Percentiles rank a stretch among this genome's conserved stretches.
Evolutionary conservation across 2,329 filamentous ascomycete genomes (phyloP).

Genomic region (Reticulascus tulasneorum): DNA sequence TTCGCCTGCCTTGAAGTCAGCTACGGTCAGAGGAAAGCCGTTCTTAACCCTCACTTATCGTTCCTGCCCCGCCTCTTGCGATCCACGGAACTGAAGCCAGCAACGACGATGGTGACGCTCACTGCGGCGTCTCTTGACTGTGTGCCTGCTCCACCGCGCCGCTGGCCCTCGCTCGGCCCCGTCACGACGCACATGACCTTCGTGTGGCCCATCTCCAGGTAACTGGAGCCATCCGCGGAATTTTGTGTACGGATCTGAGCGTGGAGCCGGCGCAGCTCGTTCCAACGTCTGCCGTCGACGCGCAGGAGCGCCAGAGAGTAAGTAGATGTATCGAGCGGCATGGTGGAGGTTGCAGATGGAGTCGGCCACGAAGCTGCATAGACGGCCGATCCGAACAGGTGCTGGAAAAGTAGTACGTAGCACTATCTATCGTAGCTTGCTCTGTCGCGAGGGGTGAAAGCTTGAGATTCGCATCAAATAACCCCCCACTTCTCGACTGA

Average conservation of each 20-base stretch:
- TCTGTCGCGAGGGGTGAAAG: too few species aligned
- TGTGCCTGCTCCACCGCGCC: slow-evolving; percentile 22
- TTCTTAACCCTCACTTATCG: slow-evolving; percentile 62
- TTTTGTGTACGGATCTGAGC: slow-evolving; percentile 91
- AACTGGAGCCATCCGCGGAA: slow-evolving; percentile 86
- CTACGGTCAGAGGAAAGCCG: background rate
- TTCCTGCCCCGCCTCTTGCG: slow-evolving; percentile 69
- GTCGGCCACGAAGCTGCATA: too few species aligned
- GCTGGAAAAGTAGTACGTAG: too few species aligned
- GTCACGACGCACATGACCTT: slow-evolving; percentile 91
- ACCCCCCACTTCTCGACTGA: too few species aligned
- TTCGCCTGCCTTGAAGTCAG: slow-evolving; percentile 52
- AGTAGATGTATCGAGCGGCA: slow-evolving; percentile 93
- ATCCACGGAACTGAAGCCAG: slow-evolving; percentile 84
- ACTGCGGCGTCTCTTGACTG: slow-evolving; percentile 58
- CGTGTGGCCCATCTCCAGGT: slow-evolving; percentile 96
- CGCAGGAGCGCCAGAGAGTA: slow-evolving; percentile 83
- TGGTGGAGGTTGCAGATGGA: slow-evolving; percentile 32
- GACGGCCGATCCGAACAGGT: too few species aligned
- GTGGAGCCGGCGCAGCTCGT: slow-evolving; percentile 85
- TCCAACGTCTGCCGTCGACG: slow-evolving; percentile 87
- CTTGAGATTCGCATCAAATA: too few species aligned
- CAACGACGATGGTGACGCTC: slow-evolving; percentile 76
- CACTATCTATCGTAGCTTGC: too few species aligned
- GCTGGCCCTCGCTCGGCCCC: slow-evolving; percentile 69